Percentiles rank a stretch among this genome's conserved stretches.
These are phyloP conservation scores for Ilex asprella DNA, from an alignment of 257 asterid species.

Conservation along the genomic window DNA sequence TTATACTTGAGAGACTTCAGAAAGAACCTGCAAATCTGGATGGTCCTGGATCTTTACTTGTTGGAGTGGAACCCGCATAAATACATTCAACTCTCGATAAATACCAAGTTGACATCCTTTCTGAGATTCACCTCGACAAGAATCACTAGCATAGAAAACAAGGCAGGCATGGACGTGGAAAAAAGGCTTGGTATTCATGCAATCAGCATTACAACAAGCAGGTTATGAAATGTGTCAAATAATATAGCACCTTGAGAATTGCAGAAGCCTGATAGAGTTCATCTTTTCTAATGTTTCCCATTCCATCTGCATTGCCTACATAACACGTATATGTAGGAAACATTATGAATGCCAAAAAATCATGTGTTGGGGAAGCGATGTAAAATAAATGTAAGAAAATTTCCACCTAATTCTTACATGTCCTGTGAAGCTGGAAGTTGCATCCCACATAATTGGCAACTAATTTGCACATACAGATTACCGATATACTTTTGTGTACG, in stretches of 20 bases:
- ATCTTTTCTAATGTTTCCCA: slow-evolving; percentile 68
- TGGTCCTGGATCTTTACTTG: slow-evolving; percentile 78
- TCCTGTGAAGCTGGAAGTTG: too few species aligned
- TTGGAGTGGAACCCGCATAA: slow-evolving; percentile 55
- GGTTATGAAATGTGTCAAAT: slow-evolving; percentile 5
- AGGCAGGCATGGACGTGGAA: neutral
- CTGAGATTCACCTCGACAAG: slow-evolving; percentile 3
- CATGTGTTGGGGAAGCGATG: too few species aligned
- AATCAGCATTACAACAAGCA: neutral
- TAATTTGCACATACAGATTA: too few species aligned
- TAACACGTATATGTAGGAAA: neutral
- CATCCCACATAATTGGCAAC: too few species aligned
- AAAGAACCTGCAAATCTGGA: slow-evolving; percentile 75
- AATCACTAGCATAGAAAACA: slow-evolving; percentile 2
- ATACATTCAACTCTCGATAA: slow-evolving; percentile 5
- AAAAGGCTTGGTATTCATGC: neutral
- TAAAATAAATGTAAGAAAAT: too few species aligned
- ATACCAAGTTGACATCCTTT: neutral
- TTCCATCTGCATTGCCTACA: slow-evolving; percentile 76
- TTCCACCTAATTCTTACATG: too few species aligned
- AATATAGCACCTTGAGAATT: slow-evolving; percentile 52
- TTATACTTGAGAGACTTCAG: slow-evolving; percentile 9
- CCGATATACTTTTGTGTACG: too few species aligned
- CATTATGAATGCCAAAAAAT: too few species aligned
- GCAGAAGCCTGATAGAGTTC: slow-evolving; percentile 75